Conservation (phyloP, 306 rosid genomes). For the Morella rubra region DNA sequence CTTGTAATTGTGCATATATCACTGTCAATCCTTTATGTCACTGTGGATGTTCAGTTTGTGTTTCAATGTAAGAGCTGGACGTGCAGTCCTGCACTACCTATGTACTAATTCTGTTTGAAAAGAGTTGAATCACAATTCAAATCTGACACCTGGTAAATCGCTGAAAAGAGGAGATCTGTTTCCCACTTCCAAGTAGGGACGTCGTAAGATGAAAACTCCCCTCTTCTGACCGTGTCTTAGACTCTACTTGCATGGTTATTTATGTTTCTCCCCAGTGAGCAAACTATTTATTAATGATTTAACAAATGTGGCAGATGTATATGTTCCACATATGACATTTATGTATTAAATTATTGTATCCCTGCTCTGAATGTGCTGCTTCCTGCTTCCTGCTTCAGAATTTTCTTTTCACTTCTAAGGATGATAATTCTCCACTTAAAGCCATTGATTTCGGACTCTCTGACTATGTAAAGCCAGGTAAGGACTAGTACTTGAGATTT, state of each 20-base stretch:
- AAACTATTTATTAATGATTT: not conserved
- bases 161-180: not conserved
- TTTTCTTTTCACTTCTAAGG: conserved; percentile 68
- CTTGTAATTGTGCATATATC: conserved; percentile 9
- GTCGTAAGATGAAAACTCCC: not conserved
- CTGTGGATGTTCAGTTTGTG: not conserved
- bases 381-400: conserved; percentile 55
- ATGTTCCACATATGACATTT: not conserved
- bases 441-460: conserved; percentile 85
- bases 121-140: not conserved
- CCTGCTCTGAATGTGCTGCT: conserved; percentile 22
- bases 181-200: not conserved
- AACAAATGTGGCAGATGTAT: not conserved
- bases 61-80: not conserved
- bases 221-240: not conserved
- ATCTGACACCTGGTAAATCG: not conserved
- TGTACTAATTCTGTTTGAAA: too few species aligned
- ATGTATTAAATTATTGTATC: conserved; percentile 13
- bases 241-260: conserved; percentile 9
- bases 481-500: conserved; percentile 18
- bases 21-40: not conserved
- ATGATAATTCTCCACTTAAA: conserved; percentile 55
- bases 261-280: conserved; percentile 1
- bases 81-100: not conserved
- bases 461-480: conserved; percentile 87